Evolutionary conservation across 495 filamentous ascomycete species (phyloP).

Genomic region (Aspergillus haitiensis): DNA sequence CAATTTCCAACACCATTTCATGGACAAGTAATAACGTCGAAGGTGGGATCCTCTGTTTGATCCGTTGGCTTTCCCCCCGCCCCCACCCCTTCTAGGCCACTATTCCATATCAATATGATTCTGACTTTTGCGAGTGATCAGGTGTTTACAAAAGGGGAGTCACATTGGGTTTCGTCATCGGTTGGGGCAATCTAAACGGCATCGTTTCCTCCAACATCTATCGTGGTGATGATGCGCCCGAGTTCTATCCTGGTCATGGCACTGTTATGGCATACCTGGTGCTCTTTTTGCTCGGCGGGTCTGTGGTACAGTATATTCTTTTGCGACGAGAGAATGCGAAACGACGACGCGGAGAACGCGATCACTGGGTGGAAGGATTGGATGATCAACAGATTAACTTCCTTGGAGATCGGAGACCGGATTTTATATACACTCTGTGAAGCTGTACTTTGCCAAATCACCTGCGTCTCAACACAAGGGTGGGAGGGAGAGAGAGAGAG

Average conservation of each 20-base stretch:
- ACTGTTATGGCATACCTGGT: conserved; percentile 61
- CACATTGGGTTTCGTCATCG: conserved; percentile 81
- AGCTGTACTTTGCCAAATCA: neutral
- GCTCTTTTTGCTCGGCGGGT: conserved; percentile 60
- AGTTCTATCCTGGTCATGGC: conserved; percentile 58
- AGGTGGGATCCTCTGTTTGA: conserved; percentile 36
- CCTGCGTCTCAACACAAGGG: no score
- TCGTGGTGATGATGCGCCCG: conserved; percentile 51
- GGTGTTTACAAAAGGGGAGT: conserved; percentile 89
- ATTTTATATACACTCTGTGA: conserved; percentile 75
- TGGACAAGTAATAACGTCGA: conserved; percentile 91
- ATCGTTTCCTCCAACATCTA: conserved; percentile 79
- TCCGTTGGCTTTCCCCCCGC: no score
- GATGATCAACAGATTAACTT: conserved; percentile 32
- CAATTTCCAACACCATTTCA: conserved; percentile 85
- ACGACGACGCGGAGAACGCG: conserved; percentile 61
- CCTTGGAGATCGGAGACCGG: conserved; percentile 69
- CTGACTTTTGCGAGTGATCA: conserved; percentile 15
- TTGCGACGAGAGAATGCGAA: conserved; percentile 47
- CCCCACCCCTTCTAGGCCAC: no score
- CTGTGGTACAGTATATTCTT: conserved; percentile 63
- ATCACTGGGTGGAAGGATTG: conserved; percentile 58
- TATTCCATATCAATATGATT: neutral
- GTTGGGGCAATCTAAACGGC: conserved; percentile 92
- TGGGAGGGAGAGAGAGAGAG: no score